phyloP scores from a whole-genome alignment of 139 green algal species.

The Deuterostichococcus epilithicus region DNA sequence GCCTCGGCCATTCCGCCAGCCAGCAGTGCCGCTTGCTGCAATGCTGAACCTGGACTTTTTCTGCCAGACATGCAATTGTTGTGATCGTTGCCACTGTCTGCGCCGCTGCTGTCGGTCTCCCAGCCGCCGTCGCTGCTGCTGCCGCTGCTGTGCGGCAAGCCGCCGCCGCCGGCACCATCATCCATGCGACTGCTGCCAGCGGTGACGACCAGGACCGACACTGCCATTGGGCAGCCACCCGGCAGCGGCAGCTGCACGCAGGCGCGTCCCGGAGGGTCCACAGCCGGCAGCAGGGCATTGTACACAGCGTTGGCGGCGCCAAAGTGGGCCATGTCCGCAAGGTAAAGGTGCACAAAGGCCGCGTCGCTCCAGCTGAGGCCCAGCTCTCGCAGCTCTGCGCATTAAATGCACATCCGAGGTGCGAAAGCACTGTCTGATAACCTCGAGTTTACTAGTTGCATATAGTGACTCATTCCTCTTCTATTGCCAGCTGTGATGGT shows the following conservation, averaged over 20 bases:
- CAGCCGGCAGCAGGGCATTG: slow-evolving; percentile 53
- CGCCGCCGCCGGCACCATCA: background rate
- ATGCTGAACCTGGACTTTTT: no score
- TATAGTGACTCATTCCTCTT: no score
- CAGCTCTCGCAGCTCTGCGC: slow-evolving; percentile 19
- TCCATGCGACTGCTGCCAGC: background rate
- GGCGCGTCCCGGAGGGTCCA: slow-evolving; percentile 73
- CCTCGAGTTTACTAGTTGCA: no score
- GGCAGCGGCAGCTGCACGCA: slow-evolving; percentile 74
- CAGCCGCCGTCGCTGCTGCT: slow-evolving; percentile 1
- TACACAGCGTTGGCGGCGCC: slow-evolving; percentile 81
- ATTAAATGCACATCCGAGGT: background rate
- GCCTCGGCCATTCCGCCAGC: no score
- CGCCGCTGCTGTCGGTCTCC: background rate
- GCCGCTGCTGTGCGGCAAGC: no score
- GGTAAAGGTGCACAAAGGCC: slow-evolving; percentile 84
- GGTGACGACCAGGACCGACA: slow-evolving; percentile 44
- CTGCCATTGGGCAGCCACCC: slow-evolving; percentile 30
- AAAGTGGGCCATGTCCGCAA: slow-evolving; percentile 89
- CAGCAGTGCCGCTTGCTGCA: no score
- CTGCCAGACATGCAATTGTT: no score
- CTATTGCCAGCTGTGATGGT: background rate
- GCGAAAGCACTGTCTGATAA: background rate
- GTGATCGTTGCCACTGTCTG: no score
- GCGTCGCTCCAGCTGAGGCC: slow-evolving; percentile 40